phyloP scores from a whole-genome alignment of 2,329 filamentous ascomycete species.

The Ceratocystis albifundus region DNA sequence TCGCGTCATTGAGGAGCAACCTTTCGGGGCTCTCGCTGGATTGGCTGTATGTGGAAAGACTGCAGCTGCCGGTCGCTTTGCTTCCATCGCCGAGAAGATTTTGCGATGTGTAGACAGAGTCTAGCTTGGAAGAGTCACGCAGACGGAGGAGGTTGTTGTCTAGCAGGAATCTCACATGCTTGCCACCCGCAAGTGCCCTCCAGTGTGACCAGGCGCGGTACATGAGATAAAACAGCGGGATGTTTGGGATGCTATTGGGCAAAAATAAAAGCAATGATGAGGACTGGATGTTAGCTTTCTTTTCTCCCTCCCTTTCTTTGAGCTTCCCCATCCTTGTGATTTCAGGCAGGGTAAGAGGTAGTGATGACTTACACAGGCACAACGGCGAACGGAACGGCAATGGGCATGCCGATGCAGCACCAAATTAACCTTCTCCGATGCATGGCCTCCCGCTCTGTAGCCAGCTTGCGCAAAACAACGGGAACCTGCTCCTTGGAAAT shows the following conservation, averaged over 20 bases:
- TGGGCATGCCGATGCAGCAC: slow-evolving; percentile 71
- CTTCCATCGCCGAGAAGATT: slow-evolving; percentile 21
- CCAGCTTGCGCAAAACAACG: slow-evolving; percentile 55
- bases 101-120: slow-evolving; percentile 52
- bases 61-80: slow-evolving; percentile 26
- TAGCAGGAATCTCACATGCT: slow-evolving; percentile 71
- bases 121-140: slow-evolving; percentile 55
- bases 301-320: neutral
- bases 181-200: slow-evolving; percentile 72
- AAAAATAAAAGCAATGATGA: slow-evolving; percentile 2
- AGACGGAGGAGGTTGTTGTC: slow-evolving; percentile 58
- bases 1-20: slow-evolving; percentile 24
- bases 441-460: slow-evolving; percentile 66
- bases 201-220: slow-evolving; percentile 91
- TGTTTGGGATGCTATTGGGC: slow-evolving; percentile 61
- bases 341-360: neutral
- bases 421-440: slow-evolving; percentile 68
- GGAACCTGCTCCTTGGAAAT: slow-evolving; percentile 54
- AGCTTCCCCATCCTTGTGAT: neutral
- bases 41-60: neutral
- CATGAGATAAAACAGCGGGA: slow-evolving; percentile 91
- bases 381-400: slow-evolving; percentile 69
- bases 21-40: slow-evolving; percentile 22
- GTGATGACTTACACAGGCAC: slow-evolving; percentile 62
- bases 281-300: slow-evolving; percentile 8